These are phyloP conservation scores for Fomitopsis pulvina DNA, from an alignment of 768 basidiomycete genomes.

Conservation along the genomic window DNA sequence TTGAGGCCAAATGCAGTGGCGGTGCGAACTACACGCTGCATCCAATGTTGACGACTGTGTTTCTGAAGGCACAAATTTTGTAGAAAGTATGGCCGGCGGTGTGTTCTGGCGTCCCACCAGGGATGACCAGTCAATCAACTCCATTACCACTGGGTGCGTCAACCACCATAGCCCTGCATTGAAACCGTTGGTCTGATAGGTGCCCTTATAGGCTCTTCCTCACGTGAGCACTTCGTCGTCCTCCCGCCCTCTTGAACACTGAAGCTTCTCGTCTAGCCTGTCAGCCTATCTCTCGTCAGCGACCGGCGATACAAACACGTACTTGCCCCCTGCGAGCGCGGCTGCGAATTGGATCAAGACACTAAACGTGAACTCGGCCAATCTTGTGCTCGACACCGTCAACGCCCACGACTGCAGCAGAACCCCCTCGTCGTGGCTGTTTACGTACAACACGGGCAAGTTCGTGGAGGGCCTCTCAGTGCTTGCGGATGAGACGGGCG, in stretches of 20 bases:
- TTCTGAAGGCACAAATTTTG: neutral
- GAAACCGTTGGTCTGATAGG: conserved; percentile 22
- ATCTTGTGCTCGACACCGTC: conserved; percentile 43
- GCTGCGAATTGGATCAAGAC: conserved; percentile 43
- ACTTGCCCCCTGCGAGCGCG: conserved; percentile 38
- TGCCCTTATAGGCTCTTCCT: neutral
- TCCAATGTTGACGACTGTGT: neutral
- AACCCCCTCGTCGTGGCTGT: conserved; percentile 39
- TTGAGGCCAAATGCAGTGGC: conserved; percentile 38
- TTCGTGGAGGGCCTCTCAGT: conserved; percentile 46
- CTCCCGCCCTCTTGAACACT: neutral
- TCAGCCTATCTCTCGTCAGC: conserved; percentile 44
- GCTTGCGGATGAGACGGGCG: conserved; percentile 34
- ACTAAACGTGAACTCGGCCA: conserved; percentile 35
- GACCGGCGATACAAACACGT: conserved; percentile 34
- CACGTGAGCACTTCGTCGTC: neutral
- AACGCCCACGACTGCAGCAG: conserved; percentile 40
- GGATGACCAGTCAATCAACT: conserved; percentile 39
- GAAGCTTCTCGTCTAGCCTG: conserved; percentile 24
- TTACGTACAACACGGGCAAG: conserved; percentile 52
- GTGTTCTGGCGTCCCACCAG: conserved; percentile 48
- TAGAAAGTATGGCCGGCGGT: conserved; percentile 30
- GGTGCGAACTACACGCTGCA: conserved; percentile 43
- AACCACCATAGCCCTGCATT: neutral
- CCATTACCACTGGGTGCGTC: conserved; percentile 44